These are phyloP conservation scores for Hapsidospora chrysogenum DNA, from an alignment of 495 filamentous ascomycete genomes.

Conservation along the genomic window DNA sequence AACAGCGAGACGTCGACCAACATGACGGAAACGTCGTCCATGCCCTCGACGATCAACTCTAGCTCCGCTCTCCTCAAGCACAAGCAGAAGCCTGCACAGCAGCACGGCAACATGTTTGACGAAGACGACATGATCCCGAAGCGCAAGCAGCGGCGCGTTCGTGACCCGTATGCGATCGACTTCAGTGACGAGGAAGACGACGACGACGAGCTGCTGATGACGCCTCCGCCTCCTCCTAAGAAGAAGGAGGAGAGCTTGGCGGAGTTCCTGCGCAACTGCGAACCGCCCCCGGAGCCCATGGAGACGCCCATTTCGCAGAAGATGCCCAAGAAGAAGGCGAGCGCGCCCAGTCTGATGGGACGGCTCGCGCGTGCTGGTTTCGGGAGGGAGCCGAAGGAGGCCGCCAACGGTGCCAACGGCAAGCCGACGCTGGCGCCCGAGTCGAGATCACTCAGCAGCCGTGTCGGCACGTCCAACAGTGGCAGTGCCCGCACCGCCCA, in stretches of 20 bases:
- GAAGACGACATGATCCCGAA: constrained; percentile 30
- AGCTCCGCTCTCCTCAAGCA: constrained; percentile 30
- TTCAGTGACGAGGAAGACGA: constrained; percentile 63
- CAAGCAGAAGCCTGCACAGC: constrained; percentile 2
- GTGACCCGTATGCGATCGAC: constrained; percentile 86
- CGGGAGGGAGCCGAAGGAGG: constrained; percentile 9
- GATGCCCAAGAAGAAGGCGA: constrained; percentile 41
- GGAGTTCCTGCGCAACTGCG: constrained; percentile 75
- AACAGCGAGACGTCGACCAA: constrained; percentile 26
- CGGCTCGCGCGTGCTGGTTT: constrained; percentile 33
- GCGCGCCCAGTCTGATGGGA: constrained; percentile 42
- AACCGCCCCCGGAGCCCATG: constrained; percentile 46
- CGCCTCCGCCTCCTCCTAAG: constrained; percentile 13
- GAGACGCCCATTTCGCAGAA: constrained; percentile 19
- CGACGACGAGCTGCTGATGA: constrained; percentile 25
- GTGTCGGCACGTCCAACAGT: constrained; percentile 4
- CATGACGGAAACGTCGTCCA: constrained; percentile 15
- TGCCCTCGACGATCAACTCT: constrained; percentile 31
- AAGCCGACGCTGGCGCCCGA: constrained; percentile 10
- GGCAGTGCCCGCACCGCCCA: constrained; percentile 14
- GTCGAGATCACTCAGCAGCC: constrained; percentile 14
- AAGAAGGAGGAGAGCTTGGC: constrained; percentile 55
- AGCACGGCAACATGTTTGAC: constrained; percentile 9
- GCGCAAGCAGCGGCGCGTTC: constrained; percentile 60
- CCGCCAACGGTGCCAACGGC: constrained; percentile 6